A percentile compares a stretch with the other conserved stretches of the same genome.
Conservation (phyloP, 2,329 filamentous ascomycete species). For the Apiospora arundinis region DNA sequence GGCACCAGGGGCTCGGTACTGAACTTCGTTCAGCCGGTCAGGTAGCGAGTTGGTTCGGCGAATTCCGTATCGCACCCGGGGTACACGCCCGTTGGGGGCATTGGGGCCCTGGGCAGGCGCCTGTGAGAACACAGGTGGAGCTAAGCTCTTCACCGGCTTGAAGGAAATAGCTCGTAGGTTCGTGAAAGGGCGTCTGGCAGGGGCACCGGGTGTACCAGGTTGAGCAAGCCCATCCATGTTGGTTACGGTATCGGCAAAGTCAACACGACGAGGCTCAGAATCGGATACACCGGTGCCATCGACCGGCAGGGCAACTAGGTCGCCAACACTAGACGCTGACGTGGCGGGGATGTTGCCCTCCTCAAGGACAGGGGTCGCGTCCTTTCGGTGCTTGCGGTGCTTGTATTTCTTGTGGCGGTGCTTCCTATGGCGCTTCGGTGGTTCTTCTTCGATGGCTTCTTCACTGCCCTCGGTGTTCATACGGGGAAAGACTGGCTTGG, state of each 20-base stretch:
- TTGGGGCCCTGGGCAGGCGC: constrained; percentile 42
- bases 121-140: constrained; percentile 73
- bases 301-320: constrained; percentile 22
- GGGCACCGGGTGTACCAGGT: constrained; percentile 27
- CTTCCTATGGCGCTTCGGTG: constrained; percentile 39
- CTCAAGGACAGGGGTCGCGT: constrained; percentile 28
- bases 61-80: constrained; percentile 67
- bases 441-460: constrained; percentile 53
- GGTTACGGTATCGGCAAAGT: constrained; percentile 53
- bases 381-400: constrained; percentile 42
- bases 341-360: constrained; percentile 28
- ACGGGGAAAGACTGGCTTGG: constrained; percentile 38
- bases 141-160: constrained; percentile 68
- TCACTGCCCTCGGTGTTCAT: constrained; percentile 49
- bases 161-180: constrained; percentile 66
- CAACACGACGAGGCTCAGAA: constrained; percentile 61
- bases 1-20: constrained; percentile 54
- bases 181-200: constrained; percentile 55
- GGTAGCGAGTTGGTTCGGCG: constrained; percentile 78
- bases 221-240: constrained; percentile 40
- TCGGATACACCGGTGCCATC: constrained; percentile 22
- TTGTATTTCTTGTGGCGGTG: constrained; percentile 52
- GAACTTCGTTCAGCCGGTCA: constrained; percentile 63
- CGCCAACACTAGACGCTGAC: constrained; percentile 11
- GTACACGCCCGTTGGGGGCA: constrained; percentile 53